These are phyloP conservation scores for Saitozyma sp. DNA, from an alignment of 768 basidiomycete species.

Conservation along the genomic window DNA sequence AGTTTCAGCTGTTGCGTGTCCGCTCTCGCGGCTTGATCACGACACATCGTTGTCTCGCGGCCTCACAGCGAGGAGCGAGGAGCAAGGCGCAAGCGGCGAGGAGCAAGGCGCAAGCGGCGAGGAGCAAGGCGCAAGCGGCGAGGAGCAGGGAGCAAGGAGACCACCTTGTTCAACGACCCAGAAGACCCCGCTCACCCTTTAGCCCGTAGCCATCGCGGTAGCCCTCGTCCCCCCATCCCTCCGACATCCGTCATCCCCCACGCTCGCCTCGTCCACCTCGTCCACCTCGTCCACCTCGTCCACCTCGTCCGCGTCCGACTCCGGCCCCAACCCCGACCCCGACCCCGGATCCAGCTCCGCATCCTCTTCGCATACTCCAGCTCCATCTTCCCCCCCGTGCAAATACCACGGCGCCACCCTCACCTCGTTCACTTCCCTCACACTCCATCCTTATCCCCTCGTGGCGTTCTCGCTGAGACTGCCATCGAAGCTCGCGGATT, in stretches of 20 bases:
- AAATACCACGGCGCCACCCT: slow-evolving; percentile 87
- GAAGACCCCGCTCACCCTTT: slow-evolving; percentile 51
- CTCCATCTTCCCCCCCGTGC: slow-evolving; percentile 2
- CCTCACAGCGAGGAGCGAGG: no score
- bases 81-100: no score
- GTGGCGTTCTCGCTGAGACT: slow-evolving; percentile 85
- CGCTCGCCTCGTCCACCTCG: no score
- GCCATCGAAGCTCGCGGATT: slow-evolving; percentile 78
- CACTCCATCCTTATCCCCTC: slow-evolving; percentile 83
- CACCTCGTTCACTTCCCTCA: slow-evolving; percentile 88
- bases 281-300: no score
- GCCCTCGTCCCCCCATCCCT: slow-evolving; percentile 58
- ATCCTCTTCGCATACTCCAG: no score
- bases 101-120: no score
- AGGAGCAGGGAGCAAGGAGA: no score
- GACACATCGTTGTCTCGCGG: not conserved
- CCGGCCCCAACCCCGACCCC: not conserved
- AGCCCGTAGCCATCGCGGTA: slow-evolving; percentile 84
- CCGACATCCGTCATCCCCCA: no score
- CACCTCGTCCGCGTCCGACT: not conserved
- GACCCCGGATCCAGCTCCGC: not conserved
- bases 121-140: no score
- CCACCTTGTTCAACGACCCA: no score
- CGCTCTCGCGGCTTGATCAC: not conserved
- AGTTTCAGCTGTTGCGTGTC: no score